These are phyloP conservation scores for Dipteronia dyeriana DNA, from an alignment of 345 rosid genomes.

Conservation along the genomic window DNA sequence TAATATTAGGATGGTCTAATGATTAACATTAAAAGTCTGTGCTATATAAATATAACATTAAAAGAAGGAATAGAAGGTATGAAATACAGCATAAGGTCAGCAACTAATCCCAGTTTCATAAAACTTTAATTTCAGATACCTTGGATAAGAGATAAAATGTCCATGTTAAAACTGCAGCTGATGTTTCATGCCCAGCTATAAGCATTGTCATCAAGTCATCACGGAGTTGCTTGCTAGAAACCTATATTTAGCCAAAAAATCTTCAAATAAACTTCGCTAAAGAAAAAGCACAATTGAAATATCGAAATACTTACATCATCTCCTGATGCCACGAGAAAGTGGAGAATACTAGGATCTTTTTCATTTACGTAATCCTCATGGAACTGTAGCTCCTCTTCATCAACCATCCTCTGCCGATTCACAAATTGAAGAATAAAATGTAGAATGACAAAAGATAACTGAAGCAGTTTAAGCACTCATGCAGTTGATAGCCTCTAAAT, in stretches of 20 bases:
- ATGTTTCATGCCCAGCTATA: constrained; percentile 98
- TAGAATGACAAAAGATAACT: not conserved
- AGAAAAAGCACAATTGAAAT: constrained; percentile 13
- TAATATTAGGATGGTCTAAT: not conserved
- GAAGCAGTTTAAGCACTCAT: not conserved
- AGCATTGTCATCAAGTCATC: constrained; percentile 99
- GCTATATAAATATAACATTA: not conserved
- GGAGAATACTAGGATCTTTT: constrained; percentile 97
- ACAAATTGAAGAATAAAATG: not conserved
- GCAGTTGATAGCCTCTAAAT: not conserved
- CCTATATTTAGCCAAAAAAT: constrained; percentile 43
- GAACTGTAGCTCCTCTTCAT: constrained; percentile 90
- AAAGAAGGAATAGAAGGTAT: not conserved
- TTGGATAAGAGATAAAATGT: constrained; percentile 83
- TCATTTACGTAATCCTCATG: constrained; percentile 92
- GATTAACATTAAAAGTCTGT: constrained; percentile 1
- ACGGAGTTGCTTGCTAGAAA: constrained; percentile 93
- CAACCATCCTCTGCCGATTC: constrained; percentile 75
- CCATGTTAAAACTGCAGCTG: constrained; percentile 97
- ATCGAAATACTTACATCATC: constrained; percentile 66
- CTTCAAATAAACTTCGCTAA: constrained; percentile 11
- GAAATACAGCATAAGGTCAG: not conserved
- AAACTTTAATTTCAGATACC: constrained; percentile 37
- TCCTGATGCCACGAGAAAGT: constrained; percentile 88
- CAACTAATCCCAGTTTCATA: not conserved